Evolutionary conservation across 331 rosid genomes (phyloP), one percentile per base, ranked within the genome.

Genomic region (Malus hybrid): DNA sequence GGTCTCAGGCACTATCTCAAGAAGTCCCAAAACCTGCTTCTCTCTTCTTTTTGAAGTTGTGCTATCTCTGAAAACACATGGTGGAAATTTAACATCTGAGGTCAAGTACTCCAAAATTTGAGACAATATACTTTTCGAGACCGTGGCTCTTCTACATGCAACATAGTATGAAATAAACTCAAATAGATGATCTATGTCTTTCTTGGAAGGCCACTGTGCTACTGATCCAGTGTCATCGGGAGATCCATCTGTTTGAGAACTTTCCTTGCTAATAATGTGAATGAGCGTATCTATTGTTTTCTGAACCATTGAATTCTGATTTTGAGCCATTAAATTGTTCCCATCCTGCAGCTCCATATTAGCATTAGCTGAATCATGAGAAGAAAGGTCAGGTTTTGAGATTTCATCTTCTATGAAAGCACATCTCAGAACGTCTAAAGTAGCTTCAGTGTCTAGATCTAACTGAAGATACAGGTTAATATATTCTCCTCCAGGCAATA

Each of bases 1-100:
- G 52, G 85, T 85, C 82, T 87, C 85, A 1, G 97, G 96, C 78
- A 89, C 87, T 84, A 84, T 88, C 81, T 82, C 89, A 75, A 94
- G 78, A 85, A 94, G 93, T 69, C 93, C 89, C 80, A 92, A 92
- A 69, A 92, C 97, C 83, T 87, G 96, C 84, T 85, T 94, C 85
- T 94, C 99, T 75, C 96, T 85, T 75, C 50, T 80, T 82, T 84
- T 87, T 26, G 92, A 88, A 76, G 80, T 83, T 66, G 79, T 70
- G 73, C 74, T 56, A 30, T 82, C 62, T 64, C 62, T 68, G 32
- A 86, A 73, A 79, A 71, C 81, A 62, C 34, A 72, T 63, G 80
- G 68, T 73, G 83, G 82, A 75, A 77, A 78, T 64, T 79, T 78
- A 86, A 80, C 70, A 33, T 83, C 84, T 39, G 89, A 87, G 28